Evolutionary conservation across 441 rosid species (phyloP), one percentile per base, ranked within the genome.

Genomic region (Viola pubescens): DNA sequence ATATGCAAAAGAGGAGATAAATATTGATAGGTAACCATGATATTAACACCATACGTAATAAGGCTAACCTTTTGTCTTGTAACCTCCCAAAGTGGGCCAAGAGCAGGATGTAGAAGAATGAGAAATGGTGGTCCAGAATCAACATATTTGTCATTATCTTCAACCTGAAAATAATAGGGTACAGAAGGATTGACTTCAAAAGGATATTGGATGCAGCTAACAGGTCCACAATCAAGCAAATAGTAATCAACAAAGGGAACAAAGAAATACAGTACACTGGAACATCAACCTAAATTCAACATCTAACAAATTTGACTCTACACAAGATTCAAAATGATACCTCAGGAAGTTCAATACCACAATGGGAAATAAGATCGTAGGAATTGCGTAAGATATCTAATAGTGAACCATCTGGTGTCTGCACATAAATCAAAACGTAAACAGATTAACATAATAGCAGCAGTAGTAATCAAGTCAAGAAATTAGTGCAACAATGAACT

Each of bases 41-140:
- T 16, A 39, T 12, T 26, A 61, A 39, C 54, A 46, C 34, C 59
- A 60, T 51, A 48, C 48, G 54, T 16, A 53, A 44, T 55, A 68
- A 39, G 26, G 43, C 73, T 71, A 65, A 83, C 98, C 82, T 89
- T 92, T 75, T 87, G 94, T 74, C 87, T 75, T 49, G 81, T 73
- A 54, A 92, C 85, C 73, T 92, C 91, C 97, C 98, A 92, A 77
- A 89, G 87, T 60, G 95, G 95, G 62, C 97, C 98, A 2, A 89
- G 91, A 59, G 90, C 95, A 42, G 97, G 97, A 78, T 89, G 98
- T 61, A 92, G 74, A 81, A 87, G 79, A 68, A 92, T 87, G 58
- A 89, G 86, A 82, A 80, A 89, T 34, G 95, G 94, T 34, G 97
- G 97, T 65, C 87, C 86, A 52, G 81, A 75, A 59, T 80, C 64